phyloP scores from a whole-genome alignment of 2,329 filamentous ascomycete genomes.

The Daldinia eschscholtzii region DNA sequence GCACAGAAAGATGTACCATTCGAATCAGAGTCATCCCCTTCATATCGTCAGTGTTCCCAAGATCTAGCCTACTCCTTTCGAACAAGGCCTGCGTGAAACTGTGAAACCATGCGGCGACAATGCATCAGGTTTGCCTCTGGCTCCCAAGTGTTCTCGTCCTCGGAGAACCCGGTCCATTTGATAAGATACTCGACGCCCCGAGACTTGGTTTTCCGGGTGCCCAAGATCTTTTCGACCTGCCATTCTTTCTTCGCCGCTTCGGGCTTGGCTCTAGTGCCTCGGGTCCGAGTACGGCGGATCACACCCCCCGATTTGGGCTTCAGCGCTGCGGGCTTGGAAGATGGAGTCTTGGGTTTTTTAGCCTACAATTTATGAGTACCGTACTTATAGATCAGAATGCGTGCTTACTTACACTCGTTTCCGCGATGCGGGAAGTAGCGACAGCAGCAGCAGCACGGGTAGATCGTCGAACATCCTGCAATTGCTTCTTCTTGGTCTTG shows the following conservation, averaged over 20 bases:
- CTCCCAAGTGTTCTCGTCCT: constrained; percentile 66
- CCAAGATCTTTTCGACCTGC: constrained; percentile 63
- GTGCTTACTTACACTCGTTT: not conserved
- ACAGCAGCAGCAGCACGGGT: not conserved
- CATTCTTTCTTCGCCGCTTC: constrained; percentile 53
- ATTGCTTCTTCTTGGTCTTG: not conserved
- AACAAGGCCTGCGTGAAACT: constrained; percentile 31
- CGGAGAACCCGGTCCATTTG: constrained; percentile 65
- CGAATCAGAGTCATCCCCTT: not conserved
- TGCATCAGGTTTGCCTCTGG: constrained; percentile 56
- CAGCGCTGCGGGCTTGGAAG: not conserved
- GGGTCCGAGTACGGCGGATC: not conserved
- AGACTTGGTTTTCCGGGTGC: constrained; percentile 56
- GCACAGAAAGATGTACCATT: not conserved
- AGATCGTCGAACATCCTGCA: not conserved
- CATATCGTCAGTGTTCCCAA: too few relatives aligned
- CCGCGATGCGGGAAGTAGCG: not conserved
- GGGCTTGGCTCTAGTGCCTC: not conserved
- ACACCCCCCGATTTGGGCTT: not conserved
- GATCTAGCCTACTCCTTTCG: constrained; percentile 10
- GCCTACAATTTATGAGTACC: not conserved
- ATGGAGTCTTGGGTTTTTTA: not conserved
- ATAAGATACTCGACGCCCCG: constrained; percentile 57
- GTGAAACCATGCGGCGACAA: constrained; percentile 22
- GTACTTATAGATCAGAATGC: not conserved